Conservation (phyloP, 371 early-diverging fungal genomes). For the Mortierella sp. region DNA sequence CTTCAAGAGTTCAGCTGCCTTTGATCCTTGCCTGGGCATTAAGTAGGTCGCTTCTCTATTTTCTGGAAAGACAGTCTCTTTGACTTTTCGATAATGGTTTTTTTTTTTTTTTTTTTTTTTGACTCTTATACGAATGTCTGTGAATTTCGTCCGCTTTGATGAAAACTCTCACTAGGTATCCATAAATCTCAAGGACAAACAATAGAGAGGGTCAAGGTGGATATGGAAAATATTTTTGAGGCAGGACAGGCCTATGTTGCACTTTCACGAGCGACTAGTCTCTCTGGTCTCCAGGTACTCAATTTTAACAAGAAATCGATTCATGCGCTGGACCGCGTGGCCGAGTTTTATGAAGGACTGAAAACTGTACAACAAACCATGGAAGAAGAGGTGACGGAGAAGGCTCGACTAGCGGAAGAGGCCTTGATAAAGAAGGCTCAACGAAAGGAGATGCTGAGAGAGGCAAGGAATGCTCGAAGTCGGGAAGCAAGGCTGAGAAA, state of each 20-base stretch:
- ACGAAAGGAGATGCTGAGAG: background rate
- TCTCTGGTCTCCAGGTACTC: slow-evolving; percentile 75
- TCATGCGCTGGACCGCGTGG: slow-evolving; percentile 76
- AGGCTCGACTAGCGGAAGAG: background rate
- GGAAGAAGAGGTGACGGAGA: background rate
- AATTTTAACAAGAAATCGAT: slow-evolving; percentile 75
- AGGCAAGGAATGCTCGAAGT: background rate
- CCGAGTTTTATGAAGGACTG: slow-evolving; percentile 62
- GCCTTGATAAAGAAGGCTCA: background rate
- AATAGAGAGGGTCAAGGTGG: slow-evolving; percentile 81
- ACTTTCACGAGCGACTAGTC: slow-evolving; percentile 77
- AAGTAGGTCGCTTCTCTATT: slow-evolving; percentile 32
- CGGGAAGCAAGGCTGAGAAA: background rate
- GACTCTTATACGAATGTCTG: background rate
- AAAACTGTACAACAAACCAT: slow-evolving; percentile 30
- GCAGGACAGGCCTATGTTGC: slow-evolving; percentile 92
- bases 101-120: background rate
- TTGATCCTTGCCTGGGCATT: slow-evolving; percentile 73
- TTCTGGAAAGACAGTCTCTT: too few species aligned
- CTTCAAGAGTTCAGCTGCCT: slow-evolving; percentile 67
- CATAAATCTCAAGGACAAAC: slow-evolving; percentile 96
- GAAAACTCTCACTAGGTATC: slow-evolving; percentile 60
- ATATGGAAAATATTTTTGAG: slow-evolving; percentile 84
- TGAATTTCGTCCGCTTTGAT: slow-evolving; percentile 11
- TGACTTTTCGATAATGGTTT: too few species aligned